Evolutionary conservation across 768 basidiomycete species (phyloP).

Genomic region (Xanthoconium stramineum): DNA sequence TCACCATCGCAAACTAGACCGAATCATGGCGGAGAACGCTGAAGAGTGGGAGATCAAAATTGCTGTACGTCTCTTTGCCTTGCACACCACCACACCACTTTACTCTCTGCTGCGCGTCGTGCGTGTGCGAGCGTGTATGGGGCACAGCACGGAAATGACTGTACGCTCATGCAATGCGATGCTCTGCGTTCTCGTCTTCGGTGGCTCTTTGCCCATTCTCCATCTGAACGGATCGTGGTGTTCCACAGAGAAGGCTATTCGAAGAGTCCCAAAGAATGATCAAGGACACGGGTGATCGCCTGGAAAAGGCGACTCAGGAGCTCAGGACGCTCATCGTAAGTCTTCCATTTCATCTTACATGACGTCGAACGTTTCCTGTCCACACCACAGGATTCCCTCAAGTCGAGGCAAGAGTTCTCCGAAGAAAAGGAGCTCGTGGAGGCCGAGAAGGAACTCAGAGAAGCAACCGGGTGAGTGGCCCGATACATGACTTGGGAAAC

Average conservation of each 20-base stretch:
- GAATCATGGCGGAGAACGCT: conserved; percentile 53
- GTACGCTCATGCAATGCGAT: conserved; percentile 19
- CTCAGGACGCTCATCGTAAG: conserved; percentile 67
- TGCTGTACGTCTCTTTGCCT: conserved; percentile 46
- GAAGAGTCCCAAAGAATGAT: conserved; percentile 85
- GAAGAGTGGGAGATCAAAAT: conserved; percentile 80
- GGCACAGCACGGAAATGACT: conserved; percentile 31
- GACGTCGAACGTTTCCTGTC: conserved; percentile 13
- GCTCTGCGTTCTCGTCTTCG: conserved; percentile 10
- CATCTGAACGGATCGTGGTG: not conserved
- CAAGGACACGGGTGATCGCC: conserved; percentile 55
- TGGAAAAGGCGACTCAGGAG: conserved; percentile 61
- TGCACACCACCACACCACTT: conserved; percentile 1
- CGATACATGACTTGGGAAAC: conserved; percentile 4
- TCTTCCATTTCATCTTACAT: conserved; percentile 25
- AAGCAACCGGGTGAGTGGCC: conserved; percentile 42
- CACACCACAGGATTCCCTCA: conserved; percentile 27
- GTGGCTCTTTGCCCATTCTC: conserved; percentile 12
- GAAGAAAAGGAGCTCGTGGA: conserved; percentile 43
- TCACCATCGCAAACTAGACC: conserved; percentile 56
- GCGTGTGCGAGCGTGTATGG: conserved; percentile 13
- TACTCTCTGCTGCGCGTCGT: conserved; percentile 15
- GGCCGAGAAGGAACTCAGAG: conserved; percentile 58
- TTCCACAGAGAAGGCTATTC: conserved; percentile 54
- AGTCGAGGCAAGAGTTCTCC: conserved; percentile 27